Conservation (phyloP, 192 early-diverging fungal genomes). For the Coemansia sp. region DNA sequence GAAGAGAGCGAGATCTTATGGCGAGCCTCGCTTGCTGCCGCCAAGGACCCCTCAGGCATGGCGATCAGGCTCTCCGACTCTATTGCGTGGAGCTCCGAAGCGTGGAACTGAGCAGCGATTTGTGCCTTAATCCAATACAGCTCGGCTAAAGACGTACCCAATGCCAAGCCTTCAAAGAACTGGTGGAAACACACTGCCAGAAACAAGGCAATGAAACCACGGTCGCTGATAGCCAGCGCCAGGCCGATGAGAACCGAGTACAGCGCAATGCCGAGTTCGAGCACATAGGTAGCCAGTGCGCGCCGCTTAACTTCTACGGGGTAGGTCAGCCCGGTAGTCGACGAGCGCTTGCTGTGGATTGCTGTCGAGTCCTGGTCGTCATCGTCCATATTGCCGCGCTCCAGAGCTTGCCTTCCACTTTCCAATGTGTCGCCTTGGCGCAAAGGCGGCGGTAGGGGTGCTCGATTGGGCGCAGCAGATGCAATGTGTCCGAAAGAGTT, state of each 20-base stretch:
- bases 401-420: background rate
- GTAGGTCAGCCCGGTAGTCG: background rate
- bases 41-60: background rate
- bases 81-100: background rate
- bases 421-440: background rate
- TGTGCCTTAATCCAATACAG: conserved; percentile 56
- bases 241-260: conserved; percentile 78
- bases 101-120: conserved; percentile 11
- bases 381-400: background rate
- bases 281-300: conserved; percentile 62
- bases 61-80: background rate
- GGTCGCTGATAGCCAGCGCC: conserved; percentile 51
- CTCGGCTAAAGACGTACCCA: conserved; percentile 70
- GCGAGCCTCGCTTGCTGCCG: background rate
- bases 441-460: background rate
- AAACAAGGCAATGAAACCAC: conserved; percentile 61
- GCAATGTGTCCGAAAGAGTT: background rate
- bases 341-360: conserved; percentile 16
- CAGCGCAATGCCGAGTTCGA: conserved; percentile 73
- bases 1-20: conserved; percentile 5
- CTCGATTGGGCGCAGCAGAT: background rate
- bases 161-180: conserved; percentile 74
- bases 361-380: conserved; percentile 31
- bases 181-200: conserved; percentile 72
- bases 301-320: conserved; percentile 30